Conservation (phyloP, 2,329 filamentous ascomycete species). For the Fusarium incarnatum region DNA sequence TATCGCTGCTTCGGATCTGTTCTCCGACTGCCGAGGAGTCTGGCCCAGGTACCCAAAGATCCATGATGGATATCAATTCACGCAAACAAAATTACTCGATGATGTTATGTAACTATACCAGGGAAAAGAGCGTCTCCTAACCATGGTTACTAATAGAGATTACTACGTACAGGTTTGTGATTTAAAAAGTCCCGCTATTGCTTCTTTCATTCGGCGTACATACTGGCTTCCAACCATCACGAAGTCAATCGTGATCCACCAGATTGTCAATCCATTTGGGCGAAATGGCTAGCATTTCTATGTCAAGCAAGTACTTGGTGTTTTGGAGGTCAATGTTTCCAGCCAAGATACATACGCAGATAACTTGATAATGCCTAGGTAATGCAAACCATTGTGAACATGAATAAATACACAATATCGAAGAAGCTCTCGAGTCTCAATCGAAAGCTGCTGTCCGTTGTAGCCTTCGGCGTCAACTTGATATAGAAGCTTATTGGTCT, state of each 20-base stretch:
- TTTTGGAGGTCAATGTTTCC: not conserved
- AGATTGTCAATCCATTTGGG: not conserved
- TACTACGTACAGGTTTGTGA: not conserved
- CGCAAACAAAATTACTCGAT: constrained; percentile 7
- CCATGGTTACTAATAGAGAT: not conserved
- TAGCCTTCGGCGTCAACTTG: not conserved
- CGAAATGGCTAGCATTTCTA: not conserved
- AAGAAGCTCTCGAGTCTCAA: not conserved
- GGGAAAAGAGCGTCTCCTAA: not conserved
- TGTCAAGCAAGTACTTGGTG: not conserved
- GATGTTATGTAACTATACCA: not conserved
- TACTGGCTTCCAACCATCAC: not conserved
- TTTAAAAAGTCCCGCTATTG: not conserved
- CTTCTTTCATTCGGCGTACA: not conserved
- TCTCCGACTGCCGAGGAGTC: not conserved
- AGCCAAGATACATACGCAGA: not conserved
- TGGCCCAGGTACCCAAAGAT: not conserved
- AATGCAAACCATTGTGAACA: not conserved
- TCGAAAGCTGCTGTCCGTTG: not conserved
- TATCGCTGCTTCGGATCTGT: constrained; percentile 14
- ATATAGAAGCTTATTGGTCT: not conserved
- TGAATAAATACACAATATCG: not conserved
- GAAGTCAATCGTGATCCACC: no score
- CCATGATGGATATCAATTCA: constrained; percentile 3
- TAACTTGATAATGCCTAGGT: not conserved